Evolutionary conservation across 1,284 basidiomycete genomes (phyloP).

Genomic region (Bondarzewia mesenterica): DNA sequence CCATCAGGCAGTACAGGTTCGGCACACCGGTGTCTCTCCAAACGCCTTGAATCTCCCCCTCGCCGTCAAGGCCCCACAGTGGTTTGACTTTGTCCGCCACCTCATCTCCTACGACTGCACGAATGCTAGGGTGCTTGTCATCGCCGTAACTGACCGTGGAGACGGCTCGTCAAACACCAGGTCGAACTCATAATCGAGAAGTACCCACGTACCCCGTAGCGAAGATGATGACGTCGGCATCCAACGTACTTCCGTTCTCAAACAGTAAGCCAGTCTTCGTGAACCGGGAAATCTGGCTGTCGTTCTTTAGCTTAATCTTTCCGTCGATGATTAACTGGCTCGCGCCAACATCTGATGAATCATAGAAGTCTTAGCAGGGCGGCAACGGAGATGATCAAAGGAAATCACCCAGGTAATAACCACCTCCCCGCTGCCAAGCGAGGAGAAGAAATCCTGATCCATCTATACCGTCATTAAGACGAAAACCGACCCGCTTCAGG

Average conservation of each 20-base stretch:
- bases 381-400: background rate
- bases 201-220: slow-evolving; percentile 45
- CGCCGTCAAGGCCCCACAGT: slow-evolving; percentile 50
- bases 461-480: slow-evolving; percentile 43
- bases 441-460: slow-evolving; percentile 43
- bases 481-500: slow-evolving; percentile 53
- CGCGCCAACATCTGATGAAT: slow-evolving; percentile 53
- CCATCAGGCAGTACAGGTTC: slow-evolving; percentile 51
- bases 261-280: slow-evolving; percentile 53
- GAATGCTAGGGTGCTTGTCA: slow-evolving; percentile 29
- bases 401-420: slow-evolving; percentile 33
- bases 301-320: slow-evolving; percentile 70
- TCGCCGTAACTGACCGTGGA: slow-evolving; percentile 29
- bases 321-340: slow-evolving; percentile 59
- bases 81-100: slow-evolving; percentile 35
- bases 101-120: slow-evolving; percentile 39
- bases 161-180: background rate
- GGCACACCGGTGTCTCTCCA: slow-evolving; percentile 43
- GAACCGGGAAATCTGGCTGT: slow-evolving; percentile 44
- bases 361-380: no score
- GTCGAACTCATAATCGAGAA: slow-evolving; percentile 14
- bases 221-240: slow-evolving; percentile 63
- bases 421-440: slow-evolving; percentile 28
- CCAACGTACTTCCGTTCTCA: slow-evolving; percentile 53
- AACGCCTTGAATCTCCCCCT: slow-evolving; percentile 47